Conservation (phyloP, 129 eudicot species). For the Logfia minima region DNA sequence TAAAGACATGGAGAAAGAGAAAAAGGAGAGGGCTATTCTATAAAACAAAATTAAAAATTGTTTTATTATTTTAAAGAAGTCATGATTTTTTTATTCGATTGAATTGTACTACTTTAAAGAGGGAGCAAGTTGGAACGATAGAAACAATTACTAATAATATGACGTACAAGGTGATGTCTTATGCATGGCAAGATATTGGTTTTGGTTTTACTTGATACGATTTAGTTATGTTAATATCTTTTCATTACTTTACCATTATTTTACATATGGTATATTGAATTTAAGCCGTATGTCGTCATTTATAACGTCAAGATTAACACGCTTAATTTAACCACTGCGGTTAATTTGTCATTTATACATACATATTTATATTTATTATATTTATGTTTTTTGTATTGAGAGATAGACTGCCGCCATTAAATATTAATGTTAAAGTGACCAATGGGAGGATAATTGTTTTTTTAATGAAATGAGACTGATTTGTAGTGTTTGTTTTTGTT, state of each 20-base stretch:
- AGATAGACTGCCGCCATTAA: background rate
- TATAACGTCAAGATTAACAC: no score
- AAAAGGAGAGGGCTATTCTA: background rate
- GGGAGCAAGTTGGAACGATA: conserved; percentile 42
- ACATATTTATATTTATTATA: no score
- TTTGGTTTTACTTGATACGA: background rate
- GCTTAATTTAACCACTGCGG: no score
- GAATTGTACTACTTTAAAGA: background rate
- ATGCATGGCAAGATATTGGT: background rate
- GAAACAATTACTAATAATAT: background rate
- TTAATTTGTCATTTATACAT: no score
- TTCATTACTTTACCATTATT: no score
- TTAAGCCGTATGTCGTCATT: no score
- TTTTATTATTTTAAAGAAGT: background rate
- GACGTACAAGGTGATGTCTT: conserved; percentile 5
- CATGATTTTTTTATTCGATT: background rate
- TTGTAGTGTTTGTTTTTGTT: conserved; percentile 28
- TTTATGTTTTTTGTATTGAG: background rate
- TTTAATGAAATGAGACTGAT: background rate
- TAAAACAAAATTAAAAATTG: no score
- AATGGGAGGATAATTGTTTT: background rate
- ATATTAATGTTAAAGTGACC: conserved; percentile 3
- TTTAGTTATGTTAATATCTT: no score
- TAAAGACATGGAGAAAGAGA: conserved; percentile 20
- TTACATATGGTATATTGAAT: no score